Evolutionary conservation across 805 yeast species (phyloP), one percentile per base, ranked within the genome.

Genomic region (Jamesozyma spencerorum): DNA sequence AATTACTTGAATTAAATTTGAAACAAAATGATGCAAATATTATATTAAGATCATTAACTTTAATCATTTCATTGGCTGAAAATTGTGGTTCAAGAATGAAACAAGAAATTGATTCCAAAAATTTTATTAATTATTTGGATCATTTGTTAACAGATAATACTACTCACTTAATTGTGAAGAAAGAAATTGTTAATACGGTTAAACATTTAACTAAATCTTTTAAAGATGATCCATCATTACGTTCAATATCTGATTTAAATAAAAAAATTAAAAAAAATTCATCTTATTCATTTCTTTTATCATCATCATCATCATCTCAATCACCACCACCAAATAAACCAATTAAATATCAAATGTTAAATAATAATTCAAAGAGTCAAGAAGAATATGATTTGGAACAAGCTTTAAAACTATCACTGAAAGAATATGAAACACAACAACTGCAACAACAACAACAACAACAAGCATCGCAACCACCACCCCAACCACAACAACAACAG

Each of bases 351-450:
- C 64, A 68, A 36, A 60, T 74, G 49, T 64, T 72, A 4, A 60
- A 62, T 3, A 56, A 53, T n/a, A 79, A 72, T 36, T 65, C 67
- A 42, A 50, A 52, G 31, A 22, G 26, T 10, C 64, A 69, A 18
- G 97, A 90, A 48, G 95, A 92, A 36, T 83, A 79, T 38, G 94
- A 86, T 47, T 64, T 90, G 36, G 80, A 78, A 51, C 71, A 79
- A 46, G 95, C 84, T 0, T 68, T 88, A 45, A 82, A 78, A 44
- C 56, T 85, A 37, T 86, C 95, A 0, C 63, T 85, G 34, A 70
- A 74, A 38, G 94, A 85, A 47, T 72, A 47, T 41, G 56, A 54
- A 71, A 33, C 38, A 12, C 19, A 36, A 4, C 72, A 70, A 47
- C 49, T 68, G 62, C 19, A 34, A 14, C 37, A 66, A 40, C 47